Conservation (phyloP, 176 grass and related monocot species). For the Triticum timopheevii region DNA sequence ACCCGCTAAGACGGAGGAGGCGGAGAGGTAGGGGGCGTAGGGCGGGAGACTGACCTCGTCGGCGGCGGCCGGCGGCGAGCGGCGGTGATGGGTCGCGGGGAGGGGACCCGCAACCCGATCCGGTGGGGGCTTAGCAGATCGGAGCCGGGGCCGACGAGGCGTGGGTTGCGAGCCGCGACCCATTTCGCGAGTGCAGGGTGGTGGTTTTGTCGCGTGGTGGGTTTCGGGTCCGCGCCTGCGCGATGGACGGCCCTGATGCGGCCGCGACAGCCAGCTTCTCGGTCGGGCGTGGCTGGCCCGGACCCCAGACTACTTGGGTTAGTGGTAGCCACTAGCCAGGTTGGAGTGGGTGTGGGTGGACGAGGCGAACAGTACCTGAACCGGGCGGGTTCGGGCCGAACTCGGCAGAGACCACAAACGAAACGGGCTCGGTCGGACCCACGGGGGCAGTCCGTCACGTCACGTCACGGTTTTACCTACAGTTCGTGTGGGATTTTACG, state of each 20-base stretch:
- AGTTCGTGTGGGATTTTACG: no score
- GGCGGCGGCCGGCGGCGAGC: constrained; percentile 40
- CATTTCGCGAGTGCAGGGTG: constrained; percentile 20
- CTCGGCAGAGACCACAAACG: not conserved
- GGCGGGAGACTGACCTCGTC: constrained; percentile 45
- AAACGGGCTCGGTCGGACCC: not conserved
- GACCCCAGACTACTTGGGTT: not conserved
- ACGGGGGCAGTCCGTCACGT: no score
- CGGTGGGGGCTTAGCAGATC: constrained; percentile 61
- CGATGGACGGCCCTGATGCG: constrained; percentile 38
- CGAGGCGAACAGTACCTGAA: not conserved
- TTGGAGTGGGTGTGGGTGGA: not conserved
- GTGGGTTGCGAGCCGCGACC: constrained; percentile 43
- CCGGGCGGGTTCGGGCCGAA: not conserved
- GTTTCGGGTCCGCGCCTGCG: constrained; percentile 34
- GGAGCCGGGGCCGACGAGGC: constrained; percentile 38
- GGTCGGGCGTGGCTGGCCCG: not conserved
- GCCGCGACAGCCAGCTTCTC: not conserved
- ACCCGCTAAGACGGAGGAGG: constrained; percentile 14
- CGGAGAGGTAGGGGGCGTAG: not conserved
- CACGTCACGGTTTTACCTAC: no score
- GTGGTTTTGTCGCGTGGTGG: constrained; percentile 20
- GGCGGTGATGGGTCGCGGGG: constrained; percentile 35
- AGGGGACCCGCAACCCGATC: constrained; percentile 76
- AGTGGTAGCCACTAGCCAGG: not conserved